These are phyloP conservation scores for Pseudogymnoascus sp. DNA, from an alignment of 2,329 filamentous ascomycete species.

Conservation along the genomic window DNA sequence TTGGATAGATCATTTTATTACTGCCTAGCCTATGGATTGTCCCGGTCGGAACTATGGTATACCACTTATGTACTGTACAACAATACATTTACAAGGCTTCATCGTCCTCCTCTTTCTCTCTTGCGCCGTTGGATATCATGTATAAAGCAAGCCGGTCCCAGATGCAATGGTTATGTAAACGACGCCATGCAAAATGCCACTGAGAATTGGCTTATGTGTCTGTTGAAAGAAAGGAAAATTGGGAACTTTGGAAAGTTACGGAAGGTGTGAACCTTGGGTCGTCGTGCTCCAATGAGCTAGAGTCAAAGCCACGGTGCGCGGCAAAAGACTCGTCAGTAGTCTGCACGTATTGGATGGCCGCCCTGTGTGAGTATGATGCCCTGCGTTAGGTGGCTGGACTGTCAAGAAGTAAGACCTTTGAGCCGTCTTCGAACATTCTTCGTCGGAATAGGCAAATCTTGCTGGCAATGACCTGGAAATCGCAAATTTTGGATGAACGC, in stretches of 20 bases:
- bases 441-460: slow-evolving; percentile 60
- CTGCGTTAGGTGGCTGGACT: slow-evolving; percentile 15
- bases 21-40: slow-evolving; percentile 4
- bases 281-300: slow-evolving; percentile 2
- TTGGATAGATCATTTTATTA: slow-evolving; percentile 8
- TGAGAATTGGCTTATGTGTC: slow-evolving; percentile 4
- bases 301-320: background rate
- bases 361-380: slow-evolving; percentile 1
- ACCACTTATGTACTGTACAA: slow-evolving; percentile 6
- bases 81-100: slow-evolving; percentile 7
- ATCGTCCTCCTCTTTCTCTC: slow-evolving; percentile 7
- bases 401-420: slow-evolving; percentile 53
- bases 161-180: slow-evolving; percentile 6
- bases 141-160: slow-evolving; percentile 2
- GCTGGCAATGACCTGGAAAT: slow-evolving; percentile 58
- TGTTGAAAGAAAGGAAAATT: slow-evolving; percentile 9
- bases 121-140: slow-evolving; percentile 3
- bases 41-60: slow-evolving; percentile 1
- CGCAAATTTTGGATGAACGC: slow-evolving; percentile 50
- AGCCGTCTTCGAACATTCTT: slow-evolving; percentile 54
- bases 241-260: slow-evolving; percentile 10
- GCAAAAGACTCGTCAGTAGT: background rate
- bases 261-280: background rate
- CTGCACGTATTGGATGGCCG: background rate
- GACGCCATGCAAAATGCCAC: slow-evolving; percentile 3